These are phyloP conservation scores for Acacia concinna DNA, from an alignment of 331 rosid genomes.

Conservation along the genomic window DNA sequence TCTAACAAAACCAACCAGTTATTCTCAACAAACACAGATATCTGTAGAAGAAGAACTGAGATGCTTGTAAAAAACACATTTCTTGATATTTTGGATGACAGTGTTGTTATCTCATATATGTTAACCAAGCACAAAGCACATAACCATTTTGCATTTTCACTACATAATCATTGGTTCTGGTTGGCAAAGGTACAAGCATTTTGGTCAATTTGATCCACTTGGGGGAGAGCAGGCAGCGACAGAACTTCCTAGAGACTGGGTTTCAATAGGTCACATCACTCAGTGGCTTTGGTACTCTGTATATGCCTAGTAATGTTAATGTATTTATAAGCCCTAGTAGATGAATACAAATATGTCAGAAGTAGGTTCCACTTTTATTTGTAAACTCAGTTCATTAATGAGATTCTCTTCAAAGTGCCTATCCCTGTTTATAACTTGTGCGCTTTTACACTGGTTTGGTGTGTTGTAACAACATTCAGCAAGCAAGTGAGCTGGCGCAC, in stretches of 20 bases:
- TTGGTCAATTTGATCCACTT: constrained; percentile 92
- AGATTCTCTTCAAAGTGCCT: constrained; percentile 1
- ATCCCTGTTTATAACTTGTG: background rate
- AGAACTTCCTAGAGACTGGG: constrained; percentile 98
- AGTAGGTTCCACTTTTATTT: no score
- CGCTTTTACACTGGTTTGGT: constrained; percentile 18
- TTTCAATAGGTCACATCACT: constrained; percentile 84
- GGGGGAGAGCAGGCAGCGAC: constrained; percentile 96
- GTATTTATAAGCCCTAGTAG: no score
- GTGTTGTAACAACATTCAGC: constrained; percentile 46
- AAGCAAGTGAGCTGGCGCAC: constrained; percentile 99
- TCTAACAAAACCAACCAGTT: background rate
- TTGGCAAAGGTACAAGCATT: constrained; percentile 78
- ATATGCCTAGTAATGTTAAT: constrained; percentile 91
- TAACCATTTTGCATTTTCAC: background rate
- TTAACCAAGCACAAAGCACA: no score
- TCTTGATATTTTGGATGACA: background rate
- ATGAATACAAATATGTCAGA: no score
- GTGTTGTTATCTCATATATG: background rate
- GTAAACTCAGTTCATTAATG: background rate
- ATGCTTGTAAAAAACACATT: background rate
- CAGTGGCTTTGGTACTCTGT: constrained; percentile 99
- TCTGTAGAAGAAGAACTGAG: background rate
- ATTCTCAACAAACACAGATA: background rate
- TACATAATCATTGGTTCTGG: constrained; percentile 10